These are phyloP conservation scores for Microbotryum violaceum DNA, from an alignment of 1,284 basidiomycete genomes.

Conservation along the genomic window DNA sequence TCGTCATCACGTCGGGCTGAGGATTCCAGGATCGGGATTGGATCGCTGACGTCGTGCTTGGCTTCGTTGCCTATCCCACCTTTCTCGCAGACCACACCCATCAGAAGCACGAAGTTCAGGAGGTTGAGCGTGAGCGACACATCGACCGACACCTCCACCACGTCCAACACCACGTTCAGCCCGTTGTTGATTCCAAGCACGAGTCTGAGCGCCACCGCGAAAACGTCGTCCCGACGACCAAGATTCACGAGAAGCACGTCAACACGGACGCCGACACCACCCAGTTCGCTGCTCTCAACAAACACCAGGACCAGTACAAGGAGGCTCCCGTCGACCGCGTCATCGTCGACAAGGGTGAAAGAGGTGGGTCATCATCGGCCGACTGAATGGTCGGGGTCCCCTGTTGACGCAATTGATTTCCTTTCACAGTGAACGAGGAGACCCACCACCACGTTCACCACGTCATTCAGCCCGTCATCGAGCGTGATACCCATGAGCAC, in stretches of 20 bases:
- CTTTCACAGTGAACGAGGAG: too few relatives aligned
- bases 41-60: too few relatives aligned
- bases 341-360: slow-evolving; percentile 40
- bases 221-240: slow-evolving; percentile 35
- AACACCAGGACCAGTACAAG: slow-evolving; percentile 30
- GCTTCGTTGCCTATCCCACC: too few relatives aligned
- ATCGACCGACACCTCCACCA: slow-evolving; percentile 39
- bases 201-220: slow-evolving; percentile 34
- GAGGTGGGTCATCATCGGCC: slow-evolving; percentile 1
- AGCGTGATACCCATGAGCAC: slow-evolving; percentile 39
- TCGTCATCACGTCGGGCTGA: too few relatives aligned
- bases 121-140: slow-evolving; percentile 39
- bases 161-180: slow-evolving; percentile 41
- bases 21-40: too few relatives aligned
- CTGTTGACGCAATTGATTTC: too few relatives aligned
- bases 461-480: slow-evolving; percentile 40
- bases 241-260: slow-evolving; percentile 36
- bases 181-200: slow-evolving; percentile 39
- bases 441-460: slow-evolving; percentile 38
- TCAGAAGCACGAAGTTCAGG: slow-evolving; percentile 41
- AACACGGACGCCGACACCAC: slow-evolving; percentile 40
- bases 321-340: slow-evolving; percentile 34
- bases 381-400: too few relatives aligned
- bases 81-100: slow-evolving; percentile 27
- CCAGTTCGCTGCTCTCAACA: slow-evolving; percentile 37